Evolutionary conservation across 306 rosid species (phyloP).

Genomic region (Citrullus mucosospermus): DNA sequence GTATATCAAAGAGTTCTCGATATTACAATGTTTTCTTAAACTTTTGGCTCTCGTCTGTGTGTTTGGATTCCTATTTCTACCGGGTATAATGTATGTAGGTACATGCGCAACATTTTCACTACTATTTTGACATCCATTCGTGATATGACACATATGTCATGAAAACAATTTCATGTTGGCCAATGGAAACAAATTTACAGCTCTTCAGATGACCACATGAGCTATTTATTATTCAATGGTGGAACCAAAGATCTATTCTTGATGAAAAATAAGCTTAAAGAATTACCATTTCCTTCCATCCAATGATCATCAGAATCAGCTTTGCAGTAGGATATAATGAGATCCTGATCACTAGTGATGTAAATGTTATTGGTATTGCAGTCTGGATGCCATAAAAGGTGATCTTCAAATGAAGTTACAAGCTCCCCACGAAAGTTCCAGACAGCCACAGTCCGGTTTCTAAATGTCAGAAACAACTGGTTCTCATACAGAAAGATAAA

Average conservation of each 20-base stretch:
- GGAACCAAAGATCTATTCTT: neutral
- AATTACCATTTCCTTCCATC: constrained; percentile 71
- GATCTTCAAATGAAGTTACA: constrained; percentile 90
- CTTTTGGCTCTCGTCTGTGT: too few relatives aligned
- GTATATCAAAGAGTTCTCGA: too few relatives aligned
- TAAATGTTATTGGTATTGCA: constrained; percentile 89
- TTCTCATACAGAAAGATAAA: constrained; percentile 84
- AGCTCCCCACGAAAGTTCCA: constrained; percentile 97
- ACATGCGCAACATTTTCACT: neutral
- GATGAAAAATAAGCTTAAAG: neutral
- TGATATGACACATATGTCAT: neutral
- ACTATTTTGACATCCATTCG: neutral
- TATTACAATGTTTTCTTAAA: too few relatives aligned
- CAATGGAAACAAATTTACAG: neutral
- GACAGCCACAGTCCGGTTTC: constrained; percentile 77
- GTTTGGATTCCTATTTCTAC: too few relatives aligned
- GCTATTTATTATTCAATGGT: neutral
- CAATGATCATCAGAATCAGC: constrained; percentile 73
- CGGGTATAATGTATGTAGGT: too few relatives aligned
- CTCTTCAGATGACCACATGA: neutral
- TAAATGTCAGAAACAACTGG: constrained; percentile 76
- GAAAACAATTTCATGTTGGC: neutral
- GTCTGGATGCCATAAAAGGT: constrained; percentile 92
- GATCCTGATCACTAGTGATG: constrained; percentile 91
- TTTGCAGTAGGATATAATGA: constrained; percentile 87